Conservation (phyloP, 2,329 filamentous ascomycete genomes). For the Coniochaeta pulveracea region DNA sequence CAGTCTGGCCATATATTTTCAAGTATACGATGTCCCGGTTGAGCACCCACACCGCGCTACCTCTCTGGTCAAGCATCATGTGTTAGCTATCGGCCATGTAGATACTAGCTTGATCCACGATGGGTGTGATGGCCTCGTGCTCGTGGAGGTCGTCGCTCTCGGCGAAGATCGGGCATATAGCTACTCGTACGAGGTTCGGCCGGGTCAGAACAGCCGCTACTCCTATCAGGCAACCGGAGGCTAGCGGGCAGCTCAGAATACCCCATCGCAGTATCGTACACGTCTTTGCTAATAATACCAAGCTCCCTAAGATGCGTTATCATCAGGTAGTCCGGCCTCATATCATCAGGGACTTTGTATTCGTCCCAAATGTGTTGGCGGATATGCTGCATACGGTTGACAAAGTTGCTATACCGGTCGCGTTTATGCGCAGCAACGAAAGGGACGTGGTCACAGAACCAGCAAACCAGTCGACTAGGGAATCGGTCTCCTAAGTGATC, state of each 20-base stretch:
- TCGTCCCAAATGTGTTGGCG: constrained; percentile 26
- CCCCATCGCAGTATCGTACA: constrained; percentile 8
- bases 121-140: too few species aligned
- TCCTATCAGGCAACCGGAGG: constrained; percentile 6
- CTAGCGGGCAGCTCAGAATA: constrained; percentile 9
- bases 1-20: too few species aligned
- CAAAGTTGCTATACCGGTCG: constrained; percentile 18
- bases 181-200: too few species aligned
- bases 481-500: constrained; percentile 19
- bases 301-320: constrained; percentile 23
- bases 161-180: background rate
- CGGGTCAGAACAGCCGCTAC: background rate
- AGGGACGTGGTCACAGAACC: constrained; percentile 31
- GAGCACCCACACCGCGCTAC: too few species aligned
- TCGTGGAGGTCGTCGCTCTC: background rate
- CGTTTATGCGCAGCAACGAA: constrained; percentile 17
- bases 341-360: constrained; percentile 9
- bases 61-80: too few species aligned
- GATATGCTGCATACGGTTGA: constrained; percentile 37
- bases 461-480: constrained; percentile 29
- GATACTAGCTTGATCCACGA: too few species aligned
- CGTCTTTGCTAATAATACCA: constrained; percentile 15
- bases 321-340: constrained; percentile 28
- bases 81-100: too few species aligned
- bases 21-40: too few species aligned